A percentile compares a stretch with the other conserved stretches of the same genome.
Conservation (phyloP, 495 filamentous ascomycete genomes). For the Xylaria nigripes region DNA sequence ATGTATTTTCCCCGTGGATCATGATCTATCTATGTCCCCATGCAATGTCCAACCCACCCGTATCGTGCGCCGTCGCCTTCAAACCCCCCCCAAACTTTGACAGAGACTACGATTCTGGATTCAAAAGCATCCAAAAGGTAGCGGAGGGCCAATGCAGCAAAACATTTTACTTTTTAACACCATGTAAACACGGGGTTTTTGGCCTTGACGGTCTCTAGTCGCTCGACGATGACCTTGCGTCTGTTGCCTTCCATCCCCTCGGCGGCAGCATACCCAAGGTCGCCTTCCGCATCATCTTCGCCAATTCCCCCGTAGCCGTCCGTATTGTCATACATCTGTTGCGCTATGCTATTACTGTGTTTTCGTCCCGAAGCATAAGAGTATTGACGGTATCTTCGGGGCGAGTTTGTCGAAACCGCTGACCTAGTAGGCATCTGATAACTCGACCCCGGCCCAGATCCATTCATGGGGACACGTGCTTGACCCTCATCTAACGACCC, state of each 20-base stretch:
- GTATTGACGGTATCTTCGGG: background rate
- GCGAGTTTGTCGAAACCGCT: background rate
- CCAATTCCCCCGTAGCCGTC: conserved; percentile 39
- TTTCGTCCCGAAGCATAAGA: conserved; percentile 16
- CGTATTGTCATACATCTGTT: conserved; percentile 31
- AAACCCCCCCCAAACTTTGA: background rate
- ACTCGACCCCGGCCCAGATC: conserved; percentile 15
- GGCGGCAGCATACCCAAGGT: conserved; percentile 88
- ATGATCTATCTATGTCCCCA: background rate
- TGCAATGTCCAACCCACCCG: background rate
- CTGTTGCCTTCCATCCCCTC: conserved; percentile 85
- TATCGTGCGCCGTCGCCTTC: background rate
- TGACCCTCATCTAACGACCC: conserved; percentile 5
- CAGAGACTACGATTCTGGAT: background rate
- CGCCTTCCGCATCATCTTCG: conserved; percentile 77
- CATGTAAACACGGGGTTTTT: conserved; percentile 95
- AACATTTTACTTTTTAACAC: conserved; percentile 55
- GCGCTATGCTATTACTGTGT: conserved; percentile 35
- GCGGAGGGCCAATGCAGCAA: background rate
- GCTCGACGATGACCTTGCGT: conserved; percentile 91
- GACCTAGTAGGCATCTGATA: conserved; percentile 31
- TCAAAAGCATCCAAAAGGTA: background rate
- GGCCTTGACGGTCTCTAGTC: conserved; percentile 88
- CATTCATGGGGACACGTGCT: conserved; percentile 2
- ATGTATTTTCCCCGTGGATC: background rate